Percentiles rank a stretch among this genome's conserved stretches.
Conservation (phyloP, 768 basidiomycete species). For the Auricularia heimuer region DNA sequence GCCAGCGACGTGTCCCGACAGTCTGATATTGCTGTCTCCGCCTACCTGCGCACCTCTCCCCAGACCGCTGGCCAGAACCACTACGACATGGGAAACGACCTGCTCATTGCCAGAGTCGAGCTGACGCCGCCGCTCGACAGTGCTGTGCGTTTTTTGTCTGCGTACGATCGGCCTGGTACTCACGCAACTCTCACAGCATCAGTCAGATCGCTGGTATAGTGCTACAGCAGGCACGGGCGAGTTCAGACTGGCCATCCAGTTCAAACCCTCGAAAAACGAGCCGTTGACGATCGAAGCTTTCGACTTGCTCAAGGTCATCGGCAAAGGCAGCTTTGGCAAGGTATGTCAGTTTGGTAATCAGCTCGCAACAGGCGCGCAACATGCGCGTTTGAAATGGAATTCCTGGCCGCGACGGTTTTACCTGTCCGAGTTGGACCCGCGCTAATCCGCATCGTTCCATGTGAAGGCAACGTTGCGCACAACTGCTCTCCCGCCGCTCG, state of each 20-base stretch:
- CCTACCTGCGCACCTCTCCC: slow-evolving; percentile 80
- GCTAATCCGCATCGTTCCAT: too few relatives aligned
- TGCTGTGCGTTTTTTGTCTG: slow-evolving; percentile 38
- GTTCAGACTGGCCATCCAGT: slow-evolving; percentile 93
- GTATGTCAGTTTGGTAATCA: slow-evolving; percentile 27
- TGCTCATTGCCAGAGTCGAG: slow-evolving; percentile 88
- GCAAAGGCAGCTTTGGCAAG: slow-evolving; percentile 96
- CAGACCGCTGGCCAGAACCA: slow-evolving; percentile 47
- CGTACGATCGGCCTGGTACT: not conserved
- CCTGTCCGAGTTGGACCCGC: too few relatives aligned
- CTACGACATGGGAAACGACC: slow-evolving; percentile 95
- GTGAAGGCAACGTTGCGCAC: too few relatives aligned
- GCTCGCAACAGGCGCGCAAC: too few relatives aligned
- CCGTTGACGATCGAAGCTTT: slow-evolving; percentile 92
- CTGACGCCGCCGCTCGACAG: slow-evolving; percentile 75
- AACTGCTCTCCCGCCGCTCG: too few relatives aligned
- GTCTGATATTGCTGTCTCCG: slow-evolving; percentile 83
- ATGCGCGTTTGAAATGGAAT: too few relatives aligned
- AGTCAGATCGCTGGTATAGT: slow-evolving; percentile 84
- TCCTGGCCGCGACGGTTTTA: too few relatives aligned
- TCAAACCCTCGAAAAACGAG: slow-evolving; percentile 72
- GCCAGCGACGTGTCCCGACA: slow-evolving; percentile 87
- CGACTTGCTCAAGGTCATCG: slow-evolving; percentile 94
- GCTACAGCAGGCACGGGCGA: slow-evolving; percentile 79
- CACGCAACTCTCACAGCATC: slow-evolving; percentile 36